These are phyloP conservation scores for Pseudogymnoascus sp. DNA, from an alignment of 2,329 filamentous ascomycete species.

Conservation along the genomic window DNA sequence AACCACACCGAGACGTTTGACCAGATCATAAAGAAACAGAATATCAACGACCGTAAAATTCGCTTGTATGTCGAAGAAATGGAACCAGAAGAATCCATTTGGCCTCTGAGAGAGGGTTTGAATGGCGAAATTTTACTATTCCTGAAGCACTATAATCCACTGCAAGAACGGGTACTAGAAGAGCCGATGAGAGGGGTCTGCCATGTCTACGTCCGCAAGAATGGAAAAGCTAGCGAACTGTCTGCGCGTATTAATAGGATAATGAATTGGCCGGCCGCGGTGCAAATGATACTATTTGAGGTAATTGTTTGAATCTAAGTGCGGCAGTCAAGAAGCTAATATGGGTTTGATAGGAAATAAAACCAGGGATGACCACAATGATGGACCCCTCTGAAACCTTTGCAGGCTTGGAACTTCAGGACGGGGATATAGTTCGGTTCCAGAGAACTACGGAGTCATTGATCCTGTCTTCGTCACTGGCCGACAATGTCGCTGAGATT, in stretches of 20 bases:
- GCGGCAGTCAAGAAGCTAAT: constrained; percentile 18
- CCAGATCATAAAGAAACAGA: constrained; percentile 38
- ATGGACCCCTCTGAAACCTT: constrained; percentile 89
- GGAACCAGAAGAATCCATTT: constrained; percentile 63
- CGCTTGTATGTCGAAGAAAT: constrained; percentile 58
- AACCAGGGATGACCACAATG: constrained; percentile 91
- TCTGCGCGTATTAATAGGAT: constrained; percentile 67
- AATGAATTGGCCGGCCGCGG: constrained; percentile 75
- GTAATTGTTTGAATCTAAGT: constrained; percentile 32
- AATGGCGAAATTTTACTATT: constrained; percentile 72
- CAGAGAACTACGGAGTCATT: constrained; percentile 49
- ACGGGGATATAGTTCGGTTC: constrained; percentile 95
- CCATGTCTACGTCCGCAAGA: constrained; percentile 79
- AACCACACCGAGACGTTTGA: constrained; percentile 72
- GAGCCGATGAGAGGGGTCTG: constrained; percentile 72
- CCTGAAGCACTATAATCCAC: constrained; percentile 82
- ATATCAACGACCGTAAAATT: constrained; percentile 46
- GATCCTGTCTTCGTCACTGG: not conserved
- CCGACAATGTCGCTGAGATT: not conserved
- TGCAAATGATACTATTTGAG: constrained; percentile 67
- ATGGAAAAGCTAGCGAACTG: constrained; percentile 81
- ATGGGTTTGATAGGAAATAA: constrained; percentile 64
- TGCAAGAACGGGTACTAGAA: constrained; percentile 56
- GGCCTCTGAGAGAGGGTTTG: constrained; percentile 53
- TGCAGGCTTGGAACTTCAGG: constrained; percentile 86